Conservation (phyloP, 2,329 filamentous ascomycete species). For the Nemania abortiva region DNA sequence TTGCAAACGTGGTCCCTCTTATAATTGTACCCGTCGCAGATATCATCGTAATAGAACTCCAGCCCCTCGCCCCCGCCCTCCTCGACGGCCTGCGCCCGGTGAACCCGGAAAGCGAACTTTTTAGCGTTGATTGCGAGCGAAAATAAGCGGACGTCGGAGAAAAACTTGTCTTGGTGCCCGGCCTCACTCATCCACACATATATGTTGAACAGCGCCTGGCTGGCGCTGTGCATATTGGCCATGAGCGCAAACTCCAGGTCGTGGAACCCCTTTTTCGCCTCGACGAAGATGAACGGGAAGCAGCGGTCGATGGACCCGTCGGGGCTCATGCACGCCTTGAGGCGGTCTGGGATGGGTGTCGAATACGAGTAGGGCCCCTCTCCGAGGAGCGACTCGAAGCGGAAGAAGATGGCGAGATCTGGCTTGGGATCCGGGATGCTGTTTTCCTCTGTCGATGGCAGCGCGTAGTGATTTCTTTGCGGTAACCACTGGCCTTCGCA, state of each 20-base stretch:
- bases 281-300: conserved; percentile 22
- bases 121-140: conserved; percentile 15
- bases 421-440: background rate
- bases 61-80: background rate
- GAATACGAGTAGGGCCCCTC: background rate
- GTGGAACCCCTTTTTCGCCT: conserved; percentile 6
- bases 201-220: conserved; percentile 21
- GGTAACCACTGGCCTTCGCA: conserved; percentile 16
- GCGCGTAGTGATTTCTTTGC: background rate
- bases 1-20: conserved; percentile 2
- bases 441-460: conserved; percentile 10
- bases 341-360: background rate
- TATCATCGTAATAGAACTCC: conserved; percentile 15
- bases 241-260: conserved; percentile 1
- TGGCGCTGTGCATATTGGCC: conserved; percentile 23
- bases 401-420: conserved; percentile 27
- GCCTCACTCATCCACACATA: conserved; percentile 14
- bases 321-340: conserved; percentile 11
- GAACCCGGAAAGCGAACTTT: background rate
- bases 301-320: background rate
- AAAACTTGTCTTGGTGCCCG: background rate
- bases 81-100: background rate
- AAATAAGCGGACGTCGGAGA: conserved; percentile 19
- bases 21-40: background rate
- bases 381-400: conserved; percentile 5